phyloP scores from a whole-genome alignment of 306 rosid species.

The Castanea sativa region DNA sequence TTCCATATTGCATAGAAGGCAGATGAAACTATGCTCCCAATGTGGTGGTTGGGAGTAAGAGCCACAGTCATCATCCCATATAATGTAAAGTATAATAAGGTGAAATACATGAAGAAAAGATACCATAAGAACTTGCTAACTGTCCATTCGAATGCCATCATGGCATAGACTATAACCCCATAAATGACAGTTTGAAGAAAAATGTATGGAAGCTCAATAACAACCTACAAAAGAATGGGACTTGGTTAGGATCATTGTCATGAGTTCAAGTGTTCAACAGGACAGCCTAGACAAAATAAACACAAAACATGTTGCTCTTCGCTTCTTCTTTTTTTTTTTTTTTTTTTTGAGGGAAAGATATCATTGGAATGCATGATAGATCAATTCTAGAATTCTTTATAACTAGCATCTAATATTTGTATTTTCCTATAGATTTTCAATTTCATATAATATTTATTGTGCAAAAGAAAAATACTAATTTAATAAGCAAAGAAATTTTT shows the following conservation, averaged over 20 bases:
- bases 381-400: background rate
- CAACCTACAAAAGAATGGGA: constrained; percentile 49
- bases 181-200: constrained; percentile 59
- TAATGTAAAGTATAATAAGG: constrained; percentile 68
- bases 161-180: constrained; percentile 61
- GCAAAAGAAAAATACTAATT: too few relatives aligned
- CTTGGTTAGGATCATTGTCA: background rate
- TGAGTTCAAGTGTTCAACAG: background rate
- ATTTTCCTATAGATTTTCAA: background rate
- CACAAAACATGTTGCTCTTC: background rate
- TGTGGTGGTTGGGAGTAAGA: constrained; percentile 62
- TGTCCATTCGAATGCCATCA: constrained; percentile 69
- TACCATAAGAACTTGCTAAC: constrained; percentile 70
- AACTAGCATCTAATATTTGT: background rate
- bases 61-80: constrained; percentile 94
- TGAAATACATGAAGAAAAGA: constrained; percentile 78
- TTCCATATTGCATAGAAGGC: constrained; percentile 79
- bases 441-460: background rate
- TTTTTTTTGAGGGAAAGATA: too few relatives aligned
- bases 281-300: background rate
- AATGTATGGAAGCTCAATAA: constrained; percentile 73
- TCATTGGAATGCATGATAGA: background rate
- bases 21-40: constrained; percentile 63
- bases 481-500: too few relatives aligned
- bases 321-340: too few relatives aligned